Percentiles rank a stretch among this genome's conserved stretches.
Conservation (phyloP, 2,329 filamentous ascomycete species). For the Eutypella sp. region DNA sequence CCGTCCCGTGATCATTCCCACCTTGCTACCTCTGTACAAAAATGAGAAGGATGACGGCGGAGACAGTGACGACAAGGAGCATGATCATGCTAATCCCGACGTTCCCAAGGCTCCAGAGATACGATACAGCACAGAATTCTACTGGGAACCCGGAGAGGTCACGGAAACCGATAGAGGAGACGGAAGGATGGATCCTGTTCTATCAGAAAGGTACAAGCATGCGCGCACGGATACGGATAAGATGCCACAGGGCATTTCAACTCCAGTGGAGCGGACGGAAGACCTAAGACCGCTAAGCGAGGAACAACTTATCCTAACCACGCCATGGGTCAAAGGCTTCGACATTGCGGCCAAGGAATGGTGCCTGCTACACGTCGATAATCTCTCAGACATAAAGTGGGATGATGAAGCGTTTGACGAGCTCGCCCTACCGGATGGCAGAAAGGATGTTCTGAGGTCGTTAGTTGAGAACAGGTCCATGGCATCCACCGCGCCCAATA, state of each 20-base stretch:
- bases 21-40: conserved; percentile 15
- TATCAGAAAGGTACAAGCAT: no score
- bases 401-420: conserved; percentile 46
- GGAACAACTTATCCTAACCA: conserved; percentile 29
- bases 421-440: conserved; percentile 43
- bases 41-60: no score
- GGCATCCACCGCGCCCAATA: conserved; percentile 29
- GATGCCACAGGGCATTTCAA: no score
- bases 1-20: conserved; percentile 25
- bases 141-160: conserved; percentile 1
- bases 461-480: no score
- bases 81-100: conserved; percentile 1
- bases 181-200: no score
- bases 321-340: conserved; percentile 33
- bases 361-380: conserved; percentile 21
- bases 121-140: conserved; percentile 6
- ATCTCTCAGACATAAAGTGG: no score
- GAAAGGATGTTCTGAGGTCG: conserved; percentile 52
- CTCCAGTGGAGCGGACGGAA: conserved; percentile 14
- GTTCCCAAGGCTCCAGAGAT: conserved; percentile 5
- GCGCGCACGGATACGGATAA: no score
- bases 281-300: conserved; percentile 25
- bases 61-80: conserved; percentile 1
- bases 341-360: conserved; percentile 32
- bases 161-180: conserved; percentile 5